Base-by-base conservation (phyloP, 345 rosid genomes). In the Eucalyptus pumila region DNA sequence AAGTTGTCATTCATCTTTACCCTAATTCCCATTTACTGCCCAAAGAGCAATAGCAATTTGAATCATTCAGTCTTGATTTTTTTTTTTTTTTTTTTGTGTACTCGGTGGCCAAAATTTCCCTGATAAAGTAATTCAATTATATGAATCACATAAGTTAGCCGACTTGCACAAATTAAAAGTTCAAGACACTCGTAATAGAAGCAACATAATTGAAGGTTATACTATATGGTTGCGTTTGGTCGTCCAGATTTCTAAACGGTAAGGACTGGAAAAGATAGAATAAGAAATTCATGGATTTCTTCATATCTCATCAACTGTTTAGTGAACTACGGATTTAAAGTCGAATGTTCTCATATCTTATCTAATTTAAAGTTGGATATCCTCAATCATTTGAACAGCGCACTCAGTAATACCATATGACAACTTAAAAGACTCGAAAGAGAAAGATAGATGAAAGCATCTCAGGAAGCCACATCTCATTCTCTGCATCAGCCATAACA, bases 341-440 rank as follows among this genome's bases (percentile, higher is more conserved):
- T 40, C 2, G 0, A 6, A 40, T 40, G 1, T 40, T 2, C 42
- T 40, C 6, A 5, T 40, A 40, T 40, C 2, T 40, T 40, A 40
- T 40, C 6, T 3, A 40, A 40, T 40, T 40, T 40, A 40, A 40
- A 40, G 42, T 40, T 42, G 7, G 42, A 42, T 42, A 42, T 42
- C 42, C 7, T 42, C 42, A 42, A 42, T 5, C 6, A 42, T 42
- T 42, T 42, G 7, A 42, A 42, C 7, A 42, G 2, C 42, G 42
- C 6, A 42, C 42, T 40, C 6, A 40, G 6, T 40, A 40, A 40
- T 40, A 40, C 42, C 42, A 5, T 1, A 40, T 40, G 42, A 40
- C 42, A 42, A 42, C 7, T 42, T 42, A 42, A 42, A 42, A 42
- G 7, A 42, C 42, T 42, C 42, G 7, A 42, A 42, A 42, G 42